Percentiles rank a stretch among this genome's conserved stretches.
These are phyloP conservation scores for Tuber brumale DNA, from an alignment of 495 filamentous ascomycete species.

Conservation along the genomic window DNA sequence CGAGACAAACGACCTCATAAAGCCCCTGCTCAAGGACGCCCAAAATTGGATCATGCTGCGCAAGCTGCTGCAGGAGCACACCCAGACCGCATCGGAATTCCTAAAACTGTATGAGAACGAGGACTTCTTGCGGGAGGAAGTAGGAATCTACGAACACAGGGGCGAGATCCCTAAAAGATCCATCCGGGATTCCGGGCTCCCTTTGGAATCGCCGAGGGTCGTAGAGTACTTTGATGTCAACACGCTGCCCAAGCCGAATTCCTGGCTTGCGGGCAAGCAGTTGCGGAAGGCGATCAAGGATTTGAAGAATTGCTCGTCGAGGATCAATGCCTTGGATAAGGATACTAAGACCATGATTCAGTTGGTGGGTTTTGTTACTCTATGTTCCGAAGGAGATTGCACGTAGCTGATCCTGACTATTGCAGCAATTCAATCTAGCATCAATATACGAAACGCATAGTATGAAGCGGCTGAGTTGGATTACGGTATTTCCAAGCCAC, in stretches of 20 bases:
- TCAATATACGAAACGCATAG: constrained; percentile 42
- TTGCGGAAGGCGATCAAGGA: constrained; percentile 13
- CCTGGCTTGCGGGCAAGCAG: background rate
- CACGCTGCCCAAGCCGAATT: background rate
- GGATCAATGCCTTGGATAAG: constrained; percentile 25
- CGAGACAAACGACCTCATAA: constrained; percentile 19
- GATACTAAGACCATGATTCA: constrained; percentile 30
- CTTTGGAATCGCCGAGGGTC: background rate
- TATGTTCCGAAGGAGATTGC: background rate
- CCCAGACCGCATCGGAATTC: constrained; percentile 15
- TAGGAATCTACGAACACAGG: background rate
- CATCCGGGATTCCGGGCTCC: background rate
- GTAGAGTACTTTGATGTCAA: background rate
- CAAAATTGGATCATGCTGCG: constrained; percentile 28
- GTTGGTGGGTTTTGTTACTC: constrained; percentile 11
- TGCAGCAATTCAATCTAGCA: constrained; percentile 41
- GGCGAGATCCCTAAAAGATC: background rate
- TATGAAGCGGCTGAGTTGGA: constrained; percentile 45
- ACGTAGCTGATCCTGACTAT: background rate
- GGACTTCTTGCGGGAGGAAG: constrained; percentile 26
- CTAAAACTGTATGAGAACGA: constrained; percentile 7
- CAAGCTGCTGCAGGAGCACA: constrained; percentile 18
- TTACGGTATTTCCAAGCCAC: constrained; percentile 33
- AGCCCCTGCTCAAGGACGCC: constrained; percentile 28
- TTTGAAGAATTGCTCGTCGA: constrained; percentile 23